phyloP scores from a whole-genome alignment of 805 yeast species.

The Yueomyces sp. region DNA sequence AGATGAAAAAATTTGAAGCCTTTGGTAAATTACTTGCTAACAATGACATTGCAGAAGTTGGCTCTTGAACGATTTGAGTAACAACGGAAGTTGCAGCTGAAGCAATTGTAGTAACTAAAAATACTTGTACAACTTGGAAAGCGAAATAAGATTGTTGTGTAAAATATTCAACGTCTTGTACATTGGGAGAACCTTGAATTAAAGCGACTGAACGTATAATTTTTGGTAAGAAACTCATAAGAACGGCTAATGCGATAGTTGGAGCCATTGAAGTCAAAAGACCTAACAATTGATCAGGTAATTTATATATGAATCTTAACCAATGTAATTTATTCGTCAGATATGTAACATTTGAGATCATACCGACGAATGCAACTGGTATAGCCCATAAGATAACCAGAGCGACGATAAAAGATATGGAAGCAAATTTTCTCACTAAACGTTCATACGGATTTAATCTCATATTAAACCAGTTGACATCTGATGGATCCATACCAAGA shows the following conservation, averaged over 20 bases:
- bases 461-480: slow-evolving; percentile 59
- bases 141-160: slow-evolving; percentile 60
- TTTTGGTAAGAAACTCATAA: slow-evolving; percentile 56
- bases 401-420: slow-evolving; percentile 41
- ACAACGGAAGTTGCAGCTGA: slow-evolving; percentile 62
- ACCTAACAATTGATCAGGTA: slow-evolving; percentile 46
- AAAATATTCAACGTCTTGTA: slow-evolving; percentile 44
- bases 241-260: slow-evolving; percentile 48
- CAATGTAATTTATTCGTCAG: slow-evolving; percentile 43
- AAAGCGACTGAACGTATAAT: slow-evolving; percentile 52
- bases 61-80: slow-evolving; percentile 45
- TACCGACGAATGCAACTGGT: slow-evolving; percentile 70
- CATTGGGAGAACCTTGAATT: slow-evolving; percentile 44
- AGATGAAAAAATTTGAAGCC: slow-evolving; percentile 58
- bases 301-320: slow-evolving; percentile 40
- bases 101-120: slow-evolving; percentile 54
- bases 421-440: slow-evolving; percentile 37
- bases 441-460: slow-evolving; percentile 75
- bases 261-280: slow-evolving; percentile 58
- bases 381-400: slow-evolving; percentile 57
- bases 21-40: slow-evolving; percentile 57
- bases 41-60: slow-evolving; percentile 41
- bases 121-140: slow-evolving; percentile 58
- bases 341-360: slow-evolving; percentile 52
- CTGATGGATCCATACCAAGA: slow-evolving; percentile 50